Evolutionary conservation across 2,329 filamentous ascomycete species (phyloP).

Genomic region (Tolypocladium guangdongense): DNA sequence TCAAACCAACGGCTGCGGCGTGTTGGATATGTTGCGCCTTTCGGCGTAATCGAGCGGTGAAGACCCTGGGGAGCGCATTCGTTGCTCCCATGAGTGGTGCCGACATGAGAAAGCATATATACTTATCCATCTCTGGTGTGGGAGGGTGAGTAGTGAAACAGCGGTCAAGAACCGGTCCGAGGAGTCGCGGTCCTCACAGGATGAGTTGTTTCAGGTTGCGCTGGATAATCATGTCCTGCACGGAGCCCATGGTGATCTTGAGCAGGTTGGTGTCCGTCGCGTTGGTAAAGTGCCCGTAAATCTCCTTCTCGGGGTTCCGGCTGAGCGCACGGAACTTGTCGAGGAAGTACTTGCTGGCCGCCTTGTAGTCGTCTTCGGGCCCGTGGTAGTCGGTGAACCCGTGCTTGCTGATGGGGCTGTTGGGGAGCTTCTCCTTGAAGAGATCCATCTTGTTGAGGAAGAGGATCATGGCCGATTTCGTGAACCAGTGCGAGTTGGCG

Average conservation of each 20-base stretch:
- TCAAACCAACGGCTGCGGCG: neutral
- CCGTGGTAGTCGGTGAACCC: slow-evolving; percentile 80
- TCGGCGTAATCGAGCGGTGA: neutral
- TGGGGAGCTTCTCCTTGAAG: slow-evolving; percentile 74
- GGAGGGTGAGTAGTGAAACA: neutral
- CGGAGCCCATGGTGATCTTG: slow-evolving; percentile 77
- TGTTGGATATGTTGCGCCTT: neutral
- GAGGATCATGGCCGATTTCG: slow-evolving; percentile 78
- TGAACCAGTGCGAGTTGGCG: slow-evolving; percentile 83
- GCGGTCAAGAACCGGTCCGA: neutral
- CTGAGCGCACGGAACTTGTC: slow-evolving; percentile 98
- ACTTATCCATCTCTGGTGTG: neutral
- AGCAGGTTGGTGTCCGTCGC: slow-evolving; percentile 64
- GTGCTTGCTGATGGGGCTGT: slow-evolving; percentile 79
- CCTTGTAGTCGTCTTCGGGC: slow-evolving; percentile 77
- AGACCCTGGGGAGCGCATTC: neutral
- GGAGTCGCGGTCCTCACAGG: slow-evolving; percentile 13
- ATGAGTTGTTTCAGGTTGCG: slow-evolving; percentile 73
- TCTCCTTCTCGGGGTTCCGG: slow-evolving; percentile 98
- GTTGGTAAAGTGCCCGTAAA: slow-evolving; percentile 99
- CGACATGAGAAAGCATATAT: neutral
- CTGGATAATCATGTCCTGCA: slow-evolving; percentile 82
- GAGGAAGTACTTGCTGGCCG: slow-evolving; percentile 96
- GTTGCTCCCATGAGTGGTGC: neutral
- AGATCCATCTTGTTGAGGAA: slow-evolving; percentile 88